These are phyloP conservation scores for Didymella exigua DNA, from an alignment of 2,329 filamentous ascomycete genomes.

Conservation along the genomic window DNA sequence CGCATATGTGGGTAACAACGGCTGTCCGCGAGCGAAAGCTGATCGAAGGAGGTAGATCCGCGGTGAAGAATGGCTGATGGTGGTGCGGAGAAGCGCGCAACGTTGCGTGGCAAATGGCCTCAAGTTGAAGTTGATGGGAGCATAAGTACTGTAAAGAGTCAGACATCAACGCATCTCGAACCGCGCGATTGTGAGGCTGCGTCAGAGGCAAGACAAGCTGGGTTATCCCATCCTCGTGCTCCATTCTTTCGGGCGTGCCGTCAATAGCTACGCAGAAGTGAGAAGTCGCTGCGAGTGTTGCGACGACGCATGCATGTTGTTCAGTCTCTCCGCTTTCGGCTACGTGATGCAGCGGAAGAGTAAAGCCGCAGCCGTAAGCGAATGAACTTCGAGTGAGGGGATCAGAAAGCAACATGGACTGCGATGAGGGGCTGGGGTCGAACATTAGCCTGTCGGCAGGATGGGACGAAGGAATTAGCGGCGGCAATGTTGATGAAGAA, in stretches of 20 bases:
- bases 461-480: constrained; percentile 9
- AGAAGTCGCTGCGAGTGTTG: constrained; percentile 17
- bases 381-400: not conserved
- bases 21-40: not conserved
- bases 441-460: not conserved
- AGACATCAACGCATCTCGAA: constrained; percentile 8
- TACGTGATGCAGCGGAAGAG: constrained; percentile 14
- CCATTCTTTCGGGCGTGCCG: constrained; percentile 1
- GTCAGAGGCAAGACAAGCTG: constrained; percentile 4
- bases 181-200: constrained; percentile 6
- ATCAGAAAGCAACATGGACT: not conserved
- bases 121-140: constrained; percentile 2
- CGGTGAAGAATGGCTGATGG: not conserved
- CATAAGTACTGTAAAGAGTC: constrained; percentile 3
- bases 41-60: not conserved
- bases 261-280: constrained; percentile 5
- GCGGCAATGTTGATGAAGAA: not conserved
- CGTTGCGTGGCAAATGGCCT: constrained; percentile 1
- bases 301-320: constrained; percentile 8
- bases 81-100: constrained; percentile 17
- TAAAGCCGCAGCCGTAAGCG: constrained; percentile 8
- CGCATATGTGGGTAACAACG: not conserved
- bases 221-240: constrained; percentile 15
- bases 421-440: constrained; percentile 3
- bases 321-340: constrained; percentile 5